A percentile compares a stretch with the other conserved stretches of the same genome.
Evolutionary conservation across 1,284 basidiomycete species (phyloP).

Genomic region (Inonotus obliquus): DNA sequence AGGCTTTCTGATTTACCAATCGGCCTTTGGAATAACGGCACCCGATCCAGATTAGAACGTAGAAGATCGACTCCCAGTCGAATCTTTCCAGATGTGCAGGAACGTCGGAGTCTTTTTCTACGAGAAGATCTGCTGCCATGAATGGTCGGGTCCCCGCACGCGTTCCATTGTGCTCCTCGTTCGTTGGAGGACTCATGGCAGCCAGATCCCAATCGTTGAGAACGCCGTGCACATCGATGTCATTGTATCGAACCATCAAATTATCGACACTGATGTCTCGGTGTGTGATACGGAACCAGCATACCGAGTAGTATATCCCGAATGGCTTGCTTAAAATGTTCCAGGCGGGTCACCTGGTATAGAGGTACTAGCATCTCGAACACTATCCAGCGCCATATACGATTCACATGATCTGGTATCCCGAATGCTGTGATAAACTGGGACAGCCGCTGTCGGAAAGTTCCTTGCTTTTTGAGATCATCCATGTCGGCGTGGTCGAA

Average conservation of each 20-base stretch:
- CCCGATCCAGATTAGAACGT: constrained; percentile 3
- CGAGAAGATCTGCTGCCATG: constrained; percentile 6
- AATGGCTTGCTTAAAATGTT: background rate
- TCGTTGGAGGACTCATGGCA: background rate
- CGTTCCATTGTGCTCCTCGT: background rate
- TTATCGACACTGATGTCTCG: constrained; percentile 9
- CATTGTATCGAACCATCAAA: background rate
- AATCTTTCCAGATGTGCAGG: background rate
- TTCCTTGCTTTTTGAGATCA: no score
- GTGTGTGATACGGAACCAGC: background rate
- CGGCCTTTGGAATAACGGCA: background rate
- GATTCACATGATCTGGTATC: no score
- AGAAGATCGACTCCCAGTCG: constrained; percentile 6
- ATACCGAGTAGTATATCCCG: background rate
- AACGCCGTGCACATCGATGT: background rate
- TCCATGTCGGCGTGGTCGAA: no score
- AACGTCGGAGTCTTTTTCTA: background rate
- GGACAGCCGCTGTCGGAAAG: no score
- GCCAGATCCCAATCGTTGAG: constrained; percentile 13
- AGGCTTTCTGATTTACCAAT: background rate
- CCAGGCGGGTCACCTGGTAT: background rate
- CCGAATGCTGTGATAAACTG: no score
- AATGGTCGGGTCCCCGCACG: constrained; percentile 3
- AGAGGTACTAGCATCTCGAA: background rate
- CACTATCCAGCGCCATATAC: background rate